Evolutionary conservation across 192 early-diverging fungal species (phyloP).

Genomic region (Coemansia sp.): DNA sequence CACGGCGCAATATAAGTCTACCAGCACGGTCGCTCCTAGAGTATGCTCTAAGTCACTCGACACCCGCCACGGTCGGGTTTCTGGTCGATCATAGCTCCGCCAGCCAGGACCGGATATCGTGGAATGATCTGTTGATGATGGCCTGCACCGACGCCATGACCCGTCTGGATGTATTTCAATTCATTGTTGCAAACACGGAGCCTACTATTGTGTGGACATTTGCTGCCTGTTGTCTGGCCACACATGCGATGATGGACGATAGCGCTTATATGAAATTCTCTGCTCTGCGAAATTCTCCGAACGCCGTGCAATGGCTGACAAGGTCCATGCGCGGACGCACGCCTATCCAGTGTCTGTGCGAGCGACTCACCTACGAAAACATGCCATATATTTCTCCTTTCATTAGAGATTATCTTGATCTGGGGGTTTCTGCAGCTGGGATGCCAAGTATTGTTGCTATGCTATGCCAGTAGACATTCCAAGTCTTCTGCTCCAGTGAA

Average conservation of each 20-base stretch:
- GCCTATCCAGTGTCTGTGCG: conserved; percentile 43
- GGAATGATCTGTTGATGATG: conserved; percentile 46
- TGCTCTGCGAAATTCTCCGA: conserved; percentile 20
- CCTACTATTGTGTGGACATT: conserved; percentile 42
- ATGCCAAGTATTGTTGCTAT: conserved; percentile 28
- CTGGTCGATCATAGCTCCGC: conserved; percentile 19
- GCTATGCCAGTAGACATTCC: conserved; percentile 21
- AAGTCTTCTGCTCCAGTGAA: neutral
- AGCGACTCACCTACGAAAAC: conserved; percentile 39
- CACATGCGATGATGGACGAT: conserved; percentile 30
- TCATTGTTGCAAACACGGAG: conserved; percentile 25
- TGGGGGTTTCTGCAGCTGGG: conserved; percentile 29
- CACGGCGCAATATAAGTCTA: conserved; percentile 5
- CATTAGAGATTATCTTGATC: conserved; percentile 33
- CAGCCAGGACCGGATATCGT: conserved; percentile 19
- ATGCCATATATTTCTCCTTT: conserved; percentile 31
- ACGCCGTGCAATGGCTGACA: conserved; percentile 26
- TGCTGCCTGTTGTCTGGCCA: conserved; percentile 37
- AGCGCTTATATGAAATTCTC: conserved; percentile 37
- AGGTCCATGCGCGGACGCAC: conserved; percentile 26
- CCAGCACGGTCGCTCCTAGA: conserved; percentile 36
- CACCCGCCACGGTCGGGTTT: conserved; percentile 21
- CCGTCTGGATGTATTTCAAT: conserved; percentile 25
- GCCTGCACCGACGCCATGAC: conserved; percentile 32
- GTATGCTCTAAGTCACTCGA: conserved; percentile 29